These are phyloP conservation scores for Vitis hybrid DNA, from an alignment of 177 flowering plant genomes.

Conservation along the genomic window DNA sequence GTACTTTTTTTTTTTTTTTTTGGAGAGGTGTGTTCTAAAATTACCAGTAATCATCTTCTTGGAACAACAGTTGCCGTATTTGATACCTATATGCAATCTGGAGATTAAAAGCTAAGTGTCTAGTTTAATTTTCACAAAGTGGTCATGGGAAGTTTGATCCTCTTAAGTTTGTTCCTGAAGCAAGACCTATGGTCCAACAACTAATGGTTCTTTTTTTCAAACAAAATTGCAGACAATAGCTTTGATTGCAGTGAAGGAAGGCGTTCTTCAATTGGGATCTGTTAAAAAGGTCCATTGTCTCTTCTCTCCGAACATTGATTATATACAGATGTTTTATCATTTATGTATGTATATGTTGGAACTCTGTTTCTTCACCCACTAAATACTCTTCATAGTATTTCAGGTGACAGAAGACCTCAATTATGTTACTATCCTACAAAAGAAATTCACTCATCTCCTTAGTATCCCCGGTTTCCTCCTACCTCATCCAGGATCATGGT, in stretches of 20 bases:
- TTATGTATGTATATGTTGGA: too few species aligned
- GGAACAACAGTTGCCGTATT: too few species aligned
- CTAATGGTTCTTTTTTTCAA: neutral
- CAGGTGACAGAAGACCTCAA: slow-evolving; percentile 6
- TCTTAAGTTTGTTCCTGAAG: too few species aligned
- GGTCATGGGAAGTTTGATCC: too few species aligned
- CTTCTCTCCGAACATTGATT: too few species aligned
- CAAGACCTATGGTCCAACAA: too few species aligned
- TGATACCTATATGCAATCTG: too few species aligned
- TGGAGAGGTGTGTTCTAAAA: too few species aligned
- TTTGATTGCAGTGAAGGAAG: slow-evolving; percentile 4
- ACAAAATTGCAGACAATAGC: slow-evolving; percentile 3
- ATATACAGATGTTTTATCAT: neutral
- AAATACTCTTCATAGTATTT: neutral
- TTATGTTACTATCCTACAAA: neutral
- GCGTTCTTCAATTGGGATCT: slow-evolving; percentile 12
- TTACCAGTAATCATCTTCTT: too few species aligned
- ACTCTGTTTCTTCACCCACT: neutral
- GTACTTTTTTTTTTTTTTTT: too few species aligned
- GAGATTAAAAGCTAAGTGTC: too few species aligned
- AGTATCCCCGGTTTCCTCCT: slow-evolving; percentile 2
- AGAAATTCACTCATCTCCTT: neutral
- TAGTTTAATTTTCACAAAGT: too few species aligned
- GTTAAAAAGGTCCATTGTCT: slow-evolving; percentile 1
- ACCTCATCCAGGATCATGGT: slow-evolving; percentile 2